Base-by-base conservation (phyloP, 78 protist genomes). In the Dictyostelium firmibasis region DNA sequence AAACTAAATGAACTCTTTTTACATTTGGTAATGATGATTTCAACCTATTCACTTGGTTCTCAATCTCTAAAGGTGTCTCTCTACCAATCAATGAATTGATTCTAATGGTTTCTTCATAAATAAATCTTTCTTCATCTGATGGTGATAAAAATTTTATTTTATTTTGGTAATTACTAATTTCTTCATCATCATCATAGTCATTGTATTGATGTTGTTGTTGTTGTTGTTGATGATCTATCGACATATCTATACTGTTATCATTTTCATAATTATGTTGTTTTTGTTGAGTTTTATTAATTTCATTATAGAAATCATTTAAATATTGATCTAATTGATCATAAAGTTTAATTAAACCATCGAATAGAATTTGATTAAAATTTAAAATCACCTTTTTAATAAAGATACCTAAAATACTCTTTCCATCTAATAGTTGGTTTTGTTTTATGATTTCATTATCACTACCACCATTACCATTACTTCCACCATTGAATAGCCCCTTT, bases 71-170 rank as follows among this genome's bases (percentile, higher is more conserved):
- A 70, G 94, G 94, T 50, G 35, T 33, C 6, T n/a, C 87, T n/a
- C 47, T 89, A n/a, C 87, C 87, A 69, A 81, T 81, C 47, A 53
- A 33, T 53, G 78, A 27, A 23, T 89, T 81, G 3, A 89, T 50
- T 16, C 64, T 78, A 29, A 70, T 20, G 2, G 74, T 81, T 27
- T 89, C 88, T 69, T 89, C 88, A 41, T 70, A 70, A 3, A 69
- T 47, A 77, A 53, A 89, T 33, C 81, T 89, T 47, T 89, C 94
- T 50, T 89, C 76, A 27, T 89, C 94, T 14, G 69, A 27, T 23
- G 94, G 94, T 31, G 94, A 89, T n/a, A 89, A 31, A 81, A 89
- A 89, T 25, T 78, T 29, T 20, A 76, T n/a, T 67, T 84, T 84
- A 16, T 9, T 70, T 43, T 20, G 35, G 27, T 29, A 25, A 69